A percentile compares a stretch with the other conserved stretches of the same genome.
phyloP scores from a whole-genome alignment of 2,329 filamentous ascomycete genomes.

The Colletotrichum destructivum region DNA sequence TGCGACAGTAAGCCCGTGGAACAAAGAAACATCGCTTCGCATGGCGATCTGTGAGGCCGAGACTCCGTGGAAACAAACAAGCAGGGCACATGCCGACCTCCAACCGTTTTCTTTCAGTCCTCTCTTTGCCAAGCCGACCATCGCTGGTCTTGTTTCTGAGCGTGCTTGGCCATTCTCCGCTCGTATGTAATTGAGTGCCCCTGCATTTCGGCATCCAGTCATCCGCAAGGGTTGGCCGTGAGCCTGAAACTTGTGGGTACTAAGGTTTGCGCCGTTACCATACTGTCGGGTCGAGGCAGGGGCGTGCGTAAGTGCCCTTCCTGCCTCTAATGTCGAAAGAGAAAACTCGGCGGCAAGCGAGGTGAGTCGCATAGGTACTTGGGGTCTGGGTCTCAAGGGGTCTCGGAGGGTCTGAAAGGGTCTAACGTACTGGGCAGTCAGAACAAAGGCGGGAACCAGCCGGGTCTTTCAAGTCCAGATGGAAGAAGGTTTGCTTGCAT shows the following conservation, averaged over 20 bases:
- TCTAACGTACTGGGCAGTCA: no score
- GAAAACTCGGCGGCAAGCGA: not conserved
- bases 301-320: not conserved
- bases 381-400: no score
- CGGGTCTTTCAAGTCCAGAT: not conserved
- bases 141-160: no score
- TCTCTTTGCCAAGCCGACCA: not conserved
- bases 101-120: not conserved
- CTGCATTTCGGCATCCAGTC: no score
- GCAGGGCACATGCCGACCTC: not conserved
- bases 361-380: no score
- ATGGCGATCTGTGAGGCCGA: not conserved
- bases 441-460: no score
- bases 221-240: no score
- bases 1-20: not conserved
- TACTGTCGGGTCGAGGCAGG: conserved; percentile 5
- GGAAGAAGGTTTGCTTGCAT: no score
- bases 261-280: conserved; percentile 14
- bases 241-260: conserved; percentile 12
- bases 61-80: not conserved
- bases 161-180: no score
- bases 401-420: no score
- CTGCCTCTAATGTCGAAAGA: not conserved
- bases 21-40: not conserved
- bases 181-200: no score